Evolutionary conservation across 1,139 yeast species (phyloP).

Genomic region (Protomyces gravidus): DNA sequence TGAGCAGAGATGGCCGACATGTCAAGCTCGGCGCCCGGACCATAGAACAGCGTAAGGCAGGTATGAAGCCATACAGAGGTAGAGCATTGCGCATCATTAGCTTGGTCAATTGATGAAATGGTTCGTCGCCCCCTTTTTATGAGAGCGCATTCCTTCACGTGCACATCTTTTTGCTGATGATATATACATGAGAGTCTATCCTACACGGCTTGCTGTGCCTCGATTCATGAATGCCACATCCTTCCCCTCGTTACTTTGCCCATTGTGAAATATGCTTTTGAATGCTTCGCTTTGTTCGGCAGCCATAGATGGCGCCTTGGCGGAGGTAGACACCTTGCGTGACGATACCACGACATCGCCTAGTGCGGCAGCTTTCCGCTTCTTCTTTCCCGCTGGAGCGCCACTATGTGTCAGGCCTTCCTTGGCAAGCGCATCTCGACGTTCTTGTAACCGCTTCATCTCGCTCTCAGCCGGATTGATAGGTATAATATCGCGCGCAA

Average conservation of each 20-base stretch:
- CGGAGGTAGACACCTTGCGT: neutral
- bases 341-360: neutral
- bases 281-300: constrained; percentile 16
- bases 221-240: constrained; percentile 25
- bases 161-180: no score
- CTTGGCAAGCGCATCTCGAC: constrained; percentile 42
- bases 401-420: constrained; percentile 51
- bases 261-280: constrained; percentile 13
- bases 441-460: constrained; percentile 38
- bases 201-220: constrained; percentile 22
- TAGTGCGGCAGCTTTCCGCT: constrained; percentile 36
- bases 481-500: constrained; percentile 42
- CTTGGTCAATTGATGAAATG: no score
- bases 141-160: neutral
- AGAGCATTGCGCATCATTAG: no score
- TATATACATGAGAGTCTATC: no score
- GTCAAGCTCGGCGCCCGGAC: no score
- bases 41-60: no score
- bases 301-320: neutral
- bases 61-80: no score
- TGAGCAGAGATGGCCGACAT: no score
- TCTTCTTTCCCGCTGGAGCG: constrained; percentile 42
- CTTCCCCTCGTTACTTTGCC: neutral
- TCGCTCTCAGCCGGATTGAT: constrained; percentile 43
- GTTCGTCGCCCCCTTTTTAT: no score